phyloP scores from a whole-genome alignment of 2,329 filamentous ascomycete species.

The Curvularia hawaiiensis region DNA sequence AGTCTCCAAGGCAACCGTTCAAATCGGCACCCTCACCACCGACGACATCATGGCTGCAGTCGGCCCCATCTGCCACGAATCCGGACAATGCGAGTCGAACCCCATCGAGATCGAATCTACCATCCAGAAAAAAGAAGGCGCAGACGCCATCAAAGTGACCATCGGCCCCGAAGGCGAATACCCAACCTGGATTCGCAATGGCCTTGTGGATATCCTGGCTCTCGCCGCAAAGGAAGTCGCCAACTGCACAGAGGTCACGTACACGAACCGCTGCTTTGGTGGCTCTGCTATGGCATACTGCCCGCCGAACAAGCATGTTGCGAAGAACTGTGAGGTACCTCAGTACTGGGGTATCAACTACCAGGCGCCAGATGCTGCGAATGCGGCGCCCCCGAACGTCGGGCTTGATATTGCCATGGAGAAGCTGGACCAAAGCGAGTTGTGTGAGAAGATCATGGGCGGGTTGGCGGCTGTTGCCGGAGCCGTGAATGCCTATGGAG shows the following conservation, averaged over 20 bases:
- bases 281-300: slow-evolving; percentile 2
- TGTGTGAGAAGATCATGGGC: slow-evolving; percentile 10
- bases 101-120: too few relatives aligned
- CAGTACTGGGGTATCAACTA: slow-evolving; percentile 15
- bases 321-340: slow-evolving; percentile 9
- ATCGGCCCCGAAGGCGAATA: slow-evolving; percentile 18
- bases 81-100: slow-evolving; percentile 26
- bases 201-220: slow-evolving; percentile 17
- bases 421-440: neutral
- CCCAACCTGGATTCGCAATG: slow-evolving; percentile 23
- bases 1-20: slow-evolving; percentile 32
- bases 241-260: slow-evolving; percentile 13
- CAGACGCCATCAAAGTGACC: slow-evolving; percentile 13
- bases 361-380: slow-evolving; percentile 16
- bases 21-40: slow-evolving; percentile 16
- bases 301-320: neutral
- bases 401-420: slow-evolving; percentile 2
- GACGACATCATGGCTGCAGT: slow-evolving; percentile 20
- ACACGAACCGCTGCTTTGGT: neutral
- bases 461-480: slow-evolving; percentile 15
- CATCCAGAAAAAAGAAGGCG: too few relatives aligned
- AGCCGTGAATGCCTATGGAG: slow-evolving; percentile 13
- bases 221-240: slow-evolving; percentile 13
- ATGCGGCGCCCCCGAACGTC: slow-evolving; percentile 13
- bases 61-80: slow-evolving; percentile 18